Evolutionary conservation across 2,329 filamentous ascomycete species (phyloP).

Genomic region (Blastomyces percursus): DNA sequence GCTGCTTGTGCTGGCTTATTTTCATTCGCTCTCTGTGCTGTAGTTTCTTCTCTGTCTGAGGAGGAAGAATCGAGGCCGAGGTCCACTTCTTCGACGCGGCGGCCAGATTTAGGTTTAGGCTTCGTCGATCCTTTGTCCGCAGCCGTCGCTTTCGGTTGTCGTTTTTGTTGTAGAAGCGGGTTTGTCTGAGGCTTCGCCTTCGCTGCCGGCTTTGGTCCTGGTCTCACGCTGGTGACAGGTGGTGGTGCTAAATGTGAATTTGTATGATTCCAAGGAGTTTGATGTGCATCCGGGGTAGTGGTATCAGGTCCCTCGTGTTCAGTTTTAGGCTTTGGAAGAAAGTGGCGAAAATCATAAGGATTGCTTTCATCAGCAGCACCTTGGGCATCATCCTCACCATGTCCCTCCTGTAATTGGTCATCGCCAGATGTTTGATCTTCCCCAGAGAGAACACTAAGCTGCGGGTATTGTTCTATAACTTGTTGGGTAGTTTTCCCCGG

Average conservation of each 20-base stretch:
- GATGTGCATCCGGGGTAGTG: slow-evolving; percentile 28
- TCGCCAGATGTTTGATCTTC: slow-evolving; percentile 28
- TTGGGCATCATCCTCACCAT: slow-evolving; percentile 31
- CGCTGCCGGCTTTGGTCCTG: slow-evolving; percentile 16
- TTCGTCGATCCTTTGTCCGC: slow-evolving; percentile 16
- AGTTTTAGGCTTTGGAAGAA: slow-evolving; percentile 34
- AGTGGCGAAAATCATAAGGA: slow-evolving; percentile 41
- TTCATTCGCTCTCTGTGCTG: slow-evolving; percentile 13
- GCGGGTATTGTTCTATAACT: slow-evolving; percentile 56
- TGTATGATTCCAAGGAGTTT: slow-evolving; percentile 22
- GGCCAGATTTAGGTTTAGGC: slow-evolving; percentile 17
- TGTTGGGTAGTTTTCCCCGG: slow-evolving; percentile 55
- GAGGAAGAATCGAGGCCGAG: slow-evolving; percentile 20
- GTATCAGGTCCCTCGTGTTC: slow-evolving; percentile 20
- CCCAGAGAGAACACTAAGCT: slow-evolving; percentile 41
- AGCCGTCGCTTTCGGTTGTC: slow-evolving; percentile 17
- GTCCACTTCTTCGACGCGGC: slow-evolving; percentile 19
- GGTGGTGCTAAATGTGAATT: slow-evolving; percentile 25
- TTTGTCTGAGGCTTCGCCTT: slow-evolving; percentile 22
- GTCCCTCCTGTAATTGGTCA: slow-evolving; percentile 22
- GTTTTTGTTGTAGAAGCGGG: slow-evolving; percentile 24
- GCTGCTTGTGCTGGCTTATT: slow-evolving; percentile 23
- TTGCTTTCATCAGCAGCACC: slow-evolving; percentile 33
- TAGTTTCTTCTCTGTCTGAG: slow-evolving; percentile 26
- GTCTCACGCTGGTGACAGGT: slow-evolving; percentile 20